phyloP scores from a whole-genome alignment of 1,284 basidiomycete genomes.

The Earliella scabrosa region DNA sequence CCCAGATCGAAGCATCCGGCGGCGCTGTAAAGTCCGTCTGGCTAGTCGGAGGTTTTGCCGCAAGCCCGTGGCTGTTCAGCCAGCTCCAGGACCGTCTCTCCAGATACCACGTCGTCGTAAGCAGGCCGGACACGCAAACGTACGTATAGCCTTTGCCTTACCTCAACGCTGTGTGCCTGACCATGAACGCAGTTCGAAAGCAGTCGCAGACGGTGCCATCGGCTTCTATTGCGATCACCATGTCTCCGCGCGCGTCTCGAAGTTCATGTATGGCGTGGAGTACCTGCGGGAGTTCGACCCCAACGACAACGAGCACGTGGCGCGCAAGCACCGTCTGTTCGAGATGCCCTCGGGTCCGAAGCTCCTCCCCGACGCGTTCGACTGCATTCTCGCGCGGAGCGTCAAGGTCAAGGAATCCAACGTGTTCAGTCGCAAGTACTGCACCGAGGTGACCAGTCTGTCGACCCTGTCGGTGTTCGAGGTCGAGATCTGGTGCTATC shows the following conservation, averaged over 20 bases:
- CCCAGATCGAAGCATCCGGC: slow-evolving; percentile 67
- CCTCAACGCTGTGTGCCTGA: neutral
- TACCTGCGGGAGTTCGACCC: slow-evolving; percentile 70
- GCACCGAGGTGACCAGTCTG: slow-evolving; percentile 76
- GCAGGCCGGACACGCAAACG: slow-evolving; percentile 78
- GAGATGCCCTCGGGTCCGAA: slow-evolving; percentile 77
- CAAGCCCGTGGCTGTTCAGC: slow-evolving; percentile 76
- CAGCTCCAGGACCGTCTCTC: slow-evolving; percentile 71
- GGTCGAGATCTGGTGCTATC: slow-evolving; percentile 81
- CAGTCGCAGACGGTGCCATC: slow-evolving; percentile 79
- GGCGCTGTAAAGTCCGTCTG: slow-evolving; percentile 77
- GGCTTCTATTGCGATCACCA: slow-evolving; percentile 84
- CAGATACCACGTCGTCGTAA: slow-evolving; percentile 60
- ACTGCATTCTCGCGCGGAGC: slow-evolving; percentile 68
- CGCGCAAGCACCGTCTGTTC: slow-evolving; percentile 65
- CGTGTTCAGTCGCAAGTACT: slow-evolving; percentile 79
- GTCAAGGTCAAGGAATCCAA: slow-evolving; percentile 79
- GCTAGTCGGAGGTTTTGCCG: slow-evolving; percentile 80
- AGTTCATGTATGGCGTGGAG: slow-evolving; percentile 81
- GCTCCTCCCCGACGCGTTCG: slow-evolving; percentile 76
- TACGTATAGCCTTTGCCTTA: slow-evolving; percentile 34
- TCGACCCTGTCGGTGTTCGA: slow-evolving; percentile 78
- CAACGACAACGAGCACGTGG: slow-evolving; percentile 65
- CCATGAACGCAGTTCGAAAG: slow-evolving; percentile 61
- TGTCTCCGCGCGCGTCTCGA: slow-evolving; percentile 76